Base-by-base conservation (phyloP, 352 stramenopile species). In the Globisporangium alternatum region DNA sequence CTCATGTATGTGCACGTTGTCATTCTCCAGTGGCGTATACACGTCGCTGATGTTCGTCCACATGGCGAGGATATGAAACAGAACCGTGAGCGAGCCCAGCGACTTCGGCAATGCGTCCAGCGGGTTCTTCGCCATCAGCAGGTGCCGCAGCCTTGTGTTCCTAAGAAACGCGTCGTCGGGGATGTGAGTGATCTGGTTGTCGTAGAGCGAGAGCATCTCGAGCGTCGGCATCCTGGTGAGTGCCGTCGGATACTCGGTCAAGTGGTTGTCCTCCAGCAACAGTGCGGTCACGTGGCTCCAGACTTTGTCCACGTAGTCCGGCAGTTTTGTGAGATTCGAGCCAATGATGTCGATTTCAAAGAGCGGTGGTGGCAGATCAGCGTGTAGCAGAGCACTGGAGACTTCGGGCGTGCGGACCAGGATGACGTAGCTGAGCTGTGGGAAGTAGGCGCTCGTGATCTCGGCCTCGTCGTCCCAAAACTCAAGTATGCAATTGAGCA, bases 401-500 rank as follows among this genome's bases (percentile, higher is more conserved):
- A 73, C 28, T 41, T 56, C 41, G 1, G 44, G 31, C 12, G 62
- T 70, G 43, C 35, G 63, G 10, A 70, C 25, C 1, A 70, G 41
- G 15, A 62, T 60, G 53, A 73, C n/a, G 35, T 56, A 62, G 6
- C 61, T 59, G 17, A 72, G 55, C 5, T 56, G 58, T 15, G 54
- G 35, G 33, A 58, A 66, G 12, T 22, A 35, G 0, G n/a, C 17
- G 19, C 5, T 49, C n/a, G 48, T 54, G 13, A 69, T 58, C 17
- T 30, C 33, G 10, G 62, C 67, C 19, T 31, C 22, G 3, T 45
- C 12, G 13, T 62, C 35, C 67, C 67, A 74, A 0, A 47, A 47
- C 17, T 8, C 39, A 15, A 74, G 53, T 3, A 58, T 51, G 8
- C 56, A 66, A 55, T 74, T 70, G 64, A 67, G 70, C 31, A 74